Percentiles rank a stretch among this genome's conserved stretches.
Evolutionary conservation across 345 rosid genomes (phyloP).

Genomic region (Hibiscus syriacus): DNA sequence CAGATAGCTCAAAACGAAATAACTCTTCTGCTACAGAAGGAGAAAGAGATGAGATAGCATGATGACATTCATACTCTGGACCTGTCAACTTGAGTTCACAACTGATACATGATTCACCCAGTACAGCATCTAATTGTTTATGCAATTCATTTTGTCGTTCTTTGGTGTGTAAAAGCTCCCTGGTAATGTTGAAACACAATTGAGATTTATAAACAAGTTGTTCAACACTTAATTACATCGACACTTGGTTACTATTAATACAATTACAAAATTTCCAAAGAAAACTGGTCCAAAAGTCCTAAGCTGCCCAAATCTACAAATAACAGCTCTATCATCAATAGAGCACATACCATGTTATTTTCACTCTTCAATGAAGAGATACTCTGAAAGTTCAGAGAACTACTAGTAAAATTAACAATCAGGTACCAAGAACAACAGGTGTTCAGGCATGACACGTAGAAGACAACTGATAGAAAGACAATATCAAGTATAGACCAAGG

Average conservation of each 20-base stretch:
- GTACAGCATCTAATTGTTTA: constrained; percentile 52
- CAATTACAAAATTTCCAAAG: neutral
- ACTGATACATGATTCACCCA: constrained; percentile 69
- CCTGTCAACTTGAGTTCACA: constrained; percentile 72
- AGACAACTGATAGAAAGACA: neutral
- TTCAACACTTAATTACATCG: neutral
- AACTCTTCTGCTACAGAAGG: constrained; percentile 50
- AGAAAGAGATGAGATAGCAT: constrained; percentile 47
- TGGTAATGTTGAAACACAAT: constrained; percentile 15
- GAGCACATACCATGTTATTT: neutral
- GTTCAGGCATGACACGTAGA: neutral
- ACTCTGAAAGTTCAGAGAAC: neutral
- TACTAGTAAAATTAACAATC: neutral
- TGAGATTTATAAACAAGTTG: constrained; percentile 5
- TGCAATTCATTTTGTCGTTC: constrained; percentile 47
- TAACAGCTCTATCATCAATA: neutral
- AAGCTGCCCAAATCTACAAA: neutral
- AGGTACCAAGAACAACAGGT: neutral
- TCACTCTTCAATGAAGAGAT: neutral
- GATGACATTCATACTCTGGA: constrained; percentile 53
- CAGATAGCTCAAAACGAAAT: constrained; percentile 38
- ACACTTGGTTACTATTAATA: neutral
- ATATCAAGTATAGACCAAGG: neutral
- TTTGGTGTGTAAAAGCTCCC: constrained; percentile 70
- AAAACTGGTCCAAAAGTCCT: neutral